Conservation (phyloP, 2,329 filamentous ascomycete genomes). For the Microdochium bolleyi region DNA sequence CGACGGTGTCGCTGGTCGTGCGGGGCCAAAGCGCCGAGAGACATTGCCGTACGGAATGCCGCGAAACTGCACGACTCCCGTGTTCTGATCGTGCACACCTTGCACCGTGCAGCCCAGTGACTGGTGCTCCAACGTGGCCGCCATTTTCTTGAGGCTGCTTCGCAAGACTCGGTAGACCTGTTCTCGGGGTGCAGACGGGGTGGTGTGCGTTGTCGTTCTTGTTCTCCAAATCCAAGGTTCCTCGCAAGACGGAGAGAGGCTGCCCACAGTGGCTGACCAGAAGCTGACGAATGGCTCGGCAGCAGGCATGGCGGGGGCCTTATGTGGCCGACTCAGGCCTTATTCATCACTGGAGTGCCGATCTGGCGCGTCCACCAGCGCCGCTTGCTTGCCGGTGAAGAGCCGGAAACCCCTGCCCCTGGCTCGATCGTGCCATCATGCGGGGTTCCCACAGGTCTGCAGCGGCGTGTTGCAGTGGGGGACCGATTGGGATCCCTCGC, state of each 20-base stretch:
- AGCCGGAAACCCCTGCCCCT: too few species aligned
- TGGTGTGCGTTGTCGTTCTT: too few species aligned
- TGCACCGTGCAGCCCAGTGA: neutral
- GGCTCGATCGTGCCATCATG: too few species aligned
- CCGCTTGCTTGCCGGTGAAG: too few species aligned
- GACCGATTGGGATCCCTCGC: too few species aligned
- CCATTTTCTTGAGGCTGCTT: neutral
- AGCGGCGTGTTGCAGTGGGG: too few species aligned
- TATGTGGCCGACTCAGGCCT: neutral
- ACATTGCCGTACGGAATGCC: constrained; percentile 4
- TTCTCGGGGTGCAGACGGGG: too few species aligned
- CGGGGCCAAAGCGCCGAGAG: constrained; percentile 1
- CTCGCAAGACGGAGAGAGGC: neutral
- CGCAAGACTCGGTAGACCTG: neutral
- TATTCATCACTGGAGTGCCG: neutral
- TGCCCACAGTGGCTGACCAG: neutral
- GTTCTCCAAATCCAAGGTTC: too few species aligned
- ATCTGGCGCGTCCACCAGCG: too few species aligned
- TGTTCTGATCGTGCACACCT: neutral
- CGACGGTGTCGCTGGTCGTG: neutral
- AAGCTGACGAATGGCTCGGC: neutral
- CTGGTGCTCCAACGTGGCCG: neutral
- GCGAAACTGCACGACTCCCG: constrained; percentile 1
- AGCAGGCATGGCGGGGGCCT: too few species aligned
- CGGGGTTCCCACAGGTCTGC: too few species aligned